Evolutionary conservation across 1,284 basidiomycete genomes (phyloP).

Genomic region (Coniferiporia sulphurascens): DNA sequence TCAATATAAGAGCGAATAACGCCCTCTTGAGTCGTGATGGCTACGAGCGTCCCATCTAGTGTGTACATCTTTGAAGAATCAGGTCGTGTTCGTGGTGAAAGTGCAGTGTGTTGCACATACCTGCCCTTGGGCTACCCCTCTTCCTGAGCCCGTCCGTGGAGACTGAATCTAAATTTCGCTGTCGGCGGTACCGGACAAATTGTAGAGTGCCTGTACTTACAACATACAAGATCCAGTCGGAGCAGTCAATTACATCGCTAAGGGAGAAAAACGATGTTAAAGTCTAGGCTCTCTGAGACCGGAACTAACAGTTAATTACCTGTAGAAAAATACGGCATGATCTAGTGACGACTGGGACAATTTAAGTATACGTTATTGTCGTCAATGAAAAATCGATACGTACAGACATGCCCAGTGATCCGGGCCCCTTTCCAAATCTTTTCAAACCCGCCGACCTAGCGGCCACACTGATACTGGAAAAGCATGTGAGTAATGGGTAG

Average conservation of each 20-base stretch:
- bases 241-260: slow-evolving; percentile 73
- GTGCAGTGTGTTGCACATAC: slow-evolving; percentile 34
- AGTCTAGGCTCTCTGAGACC: background rate
- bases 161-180: slow-evolving; percentile 48
- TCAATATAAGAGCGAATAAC: slow-evolving; percentile 39
- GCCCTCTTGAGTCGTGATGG: slow-evolving; percentile 81
- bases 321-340: slow-evolving; percentile 83
- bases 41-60: slow-evolving; percentile 64
- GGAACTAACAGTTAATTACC: slow-evolving; percentile 22
- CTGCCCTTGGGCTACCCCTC: slow-evolving; percentile 71
- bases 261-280: slow-evolving; percentile 10
- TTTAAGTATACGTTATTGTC: background rate
- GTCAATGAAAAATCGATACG: slow-evolving; percentile 24
- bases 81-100: background rate
- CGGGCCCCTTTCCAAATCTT: slow-evolving; percentile 40
- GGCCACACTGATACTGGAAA: slow-evolving; percentile 59
- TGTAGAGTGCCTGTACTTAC: slow-evolving; percentile 35
- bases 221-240: slow-evolving; percentile 78
- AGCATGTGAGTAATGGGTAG: slow-evolving; percentile 7
- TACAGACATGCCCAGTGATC: slow-evolving; percentile 67
- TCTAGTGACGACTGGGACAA: slow-evolving; percentile 68
- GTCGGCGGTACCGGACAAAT: slow-evolving; percentile 2
- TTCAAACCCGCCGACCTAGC: slow-evolving; percentile 64
- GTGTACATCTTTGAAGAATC: slow-evolving; percentile 61
- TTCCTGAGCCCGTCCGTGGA: slow-evolving; percentile 64